A percentile compares a stretch with the other conserved stretches of the same genome.
These are phyloP conservation scores for Pestalotiopsis sp. DNA, from an alignment of 2,329 filamentous ascomycete genomes.

Conservation along the genomic window DNA sequence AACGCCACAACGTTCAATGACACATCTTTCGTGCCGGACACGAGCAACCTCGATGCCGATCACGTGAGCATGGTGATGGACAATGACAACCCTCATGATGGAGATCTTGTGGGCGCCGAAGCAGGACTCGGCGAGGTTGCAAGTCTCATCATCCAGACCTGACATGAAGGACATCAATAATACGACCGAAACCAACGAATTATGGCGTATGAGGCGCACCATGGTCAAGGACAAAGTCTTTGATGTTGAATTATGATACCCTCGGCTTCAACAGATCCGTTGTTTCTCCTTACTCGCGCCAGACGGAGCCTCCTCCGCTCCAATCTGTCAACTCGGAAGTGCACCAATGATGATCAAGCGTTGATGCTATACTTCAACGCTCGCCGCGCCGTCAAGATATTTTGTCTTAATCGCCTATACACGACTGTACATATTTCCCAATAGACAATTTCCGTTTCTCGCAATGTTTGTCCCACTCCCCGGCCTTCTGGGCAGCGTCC, in stretches of 20 bases:
- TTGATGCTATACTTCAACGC: too few relatives aligned
- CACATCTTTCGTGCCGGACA: background rate
- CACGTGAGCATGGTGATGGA: background rate
- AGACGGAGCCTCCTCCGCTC: background rate
- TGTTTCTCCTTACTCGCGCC: background rate
- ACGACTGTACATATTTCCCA: too few relatives aligned
- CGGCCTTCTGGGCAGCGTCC: too few relatives aligned
- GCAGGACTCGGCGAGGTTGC: conserved; percentile 6
- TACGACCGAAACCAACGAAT: background rate
- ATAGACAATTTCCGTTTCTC: too few relatives aligned
- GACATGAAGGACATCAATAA: background rate
- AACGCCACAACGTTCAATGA: background rate
- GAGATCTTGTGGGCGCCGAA: background rate
- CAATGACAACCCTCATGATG: background rate
- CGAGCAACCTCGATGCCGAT: background rate
- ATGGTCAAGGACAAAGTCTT: background rate
- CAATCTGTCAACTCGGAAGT: too few relatives aligned
- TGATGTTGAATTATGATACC: background rate
- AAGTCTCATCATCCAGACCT: conserved; percentile 9
- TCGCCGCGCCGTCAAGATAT: too few relatives aligned
- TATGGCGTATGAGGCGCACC: background rate
- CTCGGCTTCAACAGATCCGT: background rate
- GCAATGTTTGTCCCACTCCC: too few relatives aligned
- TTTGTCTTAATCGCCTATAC: too few relatives aligned
- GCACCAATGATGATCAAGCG: too few relatives aligned